Conservation (phyloP, 2,329 filamentous ascomycete species). For the Seiridium cupressi region DNA sequence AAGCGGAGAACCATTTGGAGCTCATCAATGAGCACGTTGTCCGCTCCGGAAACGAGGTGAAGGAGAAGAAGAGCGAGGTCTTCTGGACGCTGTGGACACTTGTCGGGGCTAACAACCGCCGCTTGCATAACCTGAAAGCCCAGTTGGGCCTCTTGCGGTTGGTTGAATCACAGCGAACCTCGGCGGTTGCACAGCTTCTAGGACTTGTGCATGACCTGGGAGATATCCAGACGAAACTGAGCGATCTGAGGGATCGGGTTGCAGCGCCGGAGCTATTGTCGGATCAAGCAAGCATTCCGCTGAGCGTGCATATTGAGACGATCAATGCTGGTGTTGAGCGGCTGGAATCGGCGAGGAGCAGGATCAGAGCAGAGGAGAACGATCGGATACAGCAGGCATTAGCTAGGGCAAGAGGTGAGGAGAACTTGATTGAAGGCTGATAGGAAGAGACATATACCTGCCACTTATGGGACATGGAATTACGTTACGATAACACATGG, state of each 20-base stretch:
- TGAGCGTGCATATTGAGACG: conserved; percentile 73
- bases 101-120: conserved; percentile 65
- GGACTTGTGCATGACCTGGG: conserved; percentile 71
- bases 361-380: conserved; percentile 57
- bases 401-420: conserved; percentile 42
- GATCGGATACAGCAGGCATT: conserved; percentile 54
- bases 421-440: conserved; percentile 38
- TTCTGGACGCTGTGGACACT: conserved; percentile 72
- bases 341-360: conserved; percentile 61
- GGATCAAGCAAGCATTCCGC: conserved; percentile 52
- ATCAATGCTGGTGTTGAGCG: conserved; percentile 73
- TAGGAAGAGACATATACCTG: not conserved
- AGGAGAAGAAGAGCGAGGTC: conserved; percentile 61
- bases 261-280: conserved; percentile 62
- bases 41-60: conserved; percentile 59
- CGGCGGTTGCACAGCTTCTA: conserved; percentile 67
- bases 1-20: conserved; percentile 67
- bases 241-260: conserved; percentile 70
- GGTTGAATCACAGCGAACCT: conserved; percentile 64
- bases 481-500: too few species aligned
- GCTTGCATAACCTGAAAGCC: conserved; percentile 58
- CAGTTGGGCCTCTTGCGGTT: conserved; percentile 64
- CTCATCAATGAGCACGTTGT: conserved; percentile 68
- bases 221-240: conserved; percentile 68
- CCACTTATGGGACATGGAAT: too few species aligned